Evolutionary conservation across 1,139 yeast genomes (phyloP).

Genomic region (Meyerozyma athensensis): DNA sequence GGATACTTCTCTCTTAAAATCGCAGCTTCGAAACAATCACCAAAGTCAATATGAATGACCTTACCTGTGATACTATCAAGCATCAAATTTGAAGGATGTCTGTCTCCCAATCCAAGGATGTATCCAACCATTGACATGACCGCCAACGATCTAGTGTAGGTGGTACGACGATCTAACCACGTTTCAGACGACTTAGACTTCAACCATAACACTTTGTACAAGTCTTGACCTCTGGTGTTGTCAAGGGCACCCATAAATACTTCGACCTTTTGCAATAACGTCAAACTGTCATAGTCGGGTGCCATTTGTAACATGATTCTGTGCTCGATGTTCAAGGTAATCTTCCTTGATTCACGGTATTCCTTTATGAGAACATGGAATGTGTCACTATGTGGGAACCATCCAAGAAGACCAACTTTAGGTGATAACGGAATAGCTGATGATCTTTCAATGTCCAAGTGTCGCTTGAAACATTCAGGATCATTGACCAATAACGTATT

Average conservation of each 20-base stretch:
- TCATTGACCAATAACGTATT: slow-evolving; percentile 86
- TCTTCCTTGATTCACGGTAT: slow-evolving; percentile 87
- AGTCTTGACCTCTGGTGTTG: slow-evolving; percentile 93
- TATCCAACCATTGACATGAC: slow-evolving; percentile 99
- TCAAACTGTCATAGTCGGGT: slow-evolving; percentile 89
- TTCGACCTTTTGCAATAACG: slow-evolving; percentile 88
- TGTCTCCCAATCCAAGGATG: slow-evolving; percentile 91
- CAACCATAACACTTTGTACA: slow-evolving; percentile 93
- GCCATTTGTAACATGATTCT: slow-evolving; percentile 97
- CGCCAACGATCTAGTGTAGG: slow-evolving; percentile 91
- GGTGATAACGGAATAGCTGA: slow-evolving; percentile 96
- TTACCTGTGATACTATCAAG: slow-evolving; percentile 91
- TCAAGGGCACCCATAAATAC: slow-evolving; percentile 95
- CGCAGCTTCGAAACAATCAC: slow-evolving; percentile 99
- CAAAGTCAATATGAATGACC: slow-evolving; percentile 95
- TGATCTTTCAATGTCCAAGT: slow-evolving; percentile 84
- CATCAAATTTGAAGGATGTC: slow-evolving; percentile 97
- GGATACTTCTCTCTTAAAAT: slow-evolving; percentile 94
- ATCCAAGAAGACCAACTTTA: slow-evolving; percentile 90
- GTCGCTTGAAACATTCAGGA: slow-evolving; percentile 94
- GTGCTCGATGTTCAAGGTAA: slow-evolving; percentile 86
- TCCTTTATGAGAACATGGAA: slow-evolving; percentile 91
- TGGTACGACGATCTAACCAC: slow-evolving; percentile 95
- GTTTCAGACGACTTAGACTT: slow-evolving; percentile 95
- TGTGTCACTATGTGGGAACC: slow-evolving; percentile 98